Evolutionary conservation across 2,329 filamentous ascomycete genomes (phyloP).

Genomic region (Chaetothyriales sp.): DNA sequence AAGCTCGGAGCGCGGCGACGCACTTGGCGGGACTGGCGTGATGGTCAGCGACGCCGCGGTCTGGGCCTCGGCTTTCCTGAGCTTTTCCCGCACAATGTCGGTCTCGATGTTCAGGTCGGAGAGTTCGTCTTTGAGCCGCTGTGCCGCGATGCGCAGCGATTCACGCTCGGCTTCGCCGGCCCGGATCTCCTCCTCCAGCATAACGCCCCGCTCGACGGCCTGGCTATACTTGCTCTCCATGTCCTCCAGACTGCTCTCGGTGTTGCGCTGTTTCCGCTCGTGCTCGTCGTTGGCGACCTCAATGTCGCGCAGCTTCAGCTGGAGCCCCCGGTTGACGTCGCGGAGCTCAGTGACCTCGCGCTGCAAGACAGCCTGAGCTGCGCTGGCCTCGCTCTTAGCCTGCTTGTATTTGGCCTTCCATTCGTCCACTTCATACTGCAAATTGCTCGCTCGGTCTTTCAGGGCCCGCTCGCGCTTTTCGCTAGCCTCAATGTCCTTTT

Average conservation of each 20-base stretch:
- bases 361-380: conserved; percentile 72
- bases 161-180: conserved; percentile 86
- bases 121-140: conserved; percentile 78
- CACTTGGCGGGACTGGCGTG: conserved; percentile 25
- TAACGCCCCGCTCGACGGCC: conserved; percentile 76
- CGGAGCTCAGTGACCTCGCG: conserved; percentile 91
- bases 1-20: conserved; percentile 44
- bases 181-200: conserved; percentile 92
- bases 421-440: conserved; percentile 85
- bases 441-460: conserved; percentile 71
- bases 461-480: conserved; percentile 82
- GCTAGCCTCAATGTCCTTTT: conserved; percentile 88
- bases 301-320: conserved; percentile 77
- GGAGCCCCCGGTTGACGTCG: conserved; percentile 67
- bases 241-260: conserved; percentile 88
- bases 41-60: conserved; percentile 39
- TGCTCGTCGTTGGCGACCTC: conserved; percentile 98
- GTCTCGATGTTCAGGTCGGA: conserved; percentile 88
- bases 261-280: conserved; percentile 89
- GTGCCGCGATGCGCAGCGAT: conserved; percentile 71
- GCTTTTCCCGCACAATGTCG: conserved; percentile 86
- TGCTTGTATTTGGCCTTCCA: conserved; percentile 99
- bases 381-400: conserved; percentile 73
- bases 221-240: conserved; percentile 95
- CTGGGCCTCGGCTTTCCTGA: conserved; percentile 54